Evolutionary conservation across 768 basidiomycete genomes (phyloP).

Genomic region (Boletus patriciae): DNA sequence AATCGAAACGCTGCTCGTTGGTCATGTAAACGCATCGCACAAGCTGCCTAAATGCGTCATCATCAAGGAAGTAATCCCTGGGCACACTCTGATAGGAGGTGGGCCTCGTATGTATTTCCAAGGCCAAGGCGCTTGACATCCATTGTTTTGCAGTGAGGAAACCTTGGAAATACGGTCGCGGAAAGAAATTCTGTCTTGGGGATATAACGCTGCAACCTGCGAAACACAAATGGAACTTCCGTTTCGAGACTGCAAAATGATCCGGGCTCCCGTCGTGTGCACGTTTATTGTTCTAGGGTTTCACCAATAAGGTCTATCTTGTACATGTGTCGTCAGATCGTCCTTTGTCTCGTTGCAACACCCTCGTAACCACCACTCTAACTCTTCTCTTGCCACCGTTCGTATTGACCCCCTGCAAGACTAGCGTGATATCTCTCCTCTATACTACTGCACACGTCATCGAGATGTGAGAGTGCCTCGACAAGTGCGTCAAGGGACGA

Average conservation of each 20-base stretch:
- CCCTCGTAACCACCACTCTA: constrained; percentile 24
- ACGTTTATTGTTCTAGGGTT: neutral
- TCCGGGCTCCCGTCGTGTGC: neutral
- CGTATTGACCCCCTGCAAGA: constrained; percentile 52
- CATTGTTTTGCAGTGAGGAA: constrained; percentile 20
- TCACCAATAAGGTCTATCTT: neutral
- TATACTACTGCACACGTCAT: constrained; percentile 69
- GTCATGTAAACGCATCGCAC: constrained; percentile 16
- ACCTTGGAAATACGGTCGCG: constrained; percentile 31
- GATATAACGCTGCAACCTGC: constrained; percentile 17
- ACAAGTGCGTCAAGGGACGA: constrained; percentile 83
- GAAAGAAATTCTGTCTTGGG: constrained; percentile 27
- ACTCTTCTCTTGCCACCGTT: constrained; percentile 70
- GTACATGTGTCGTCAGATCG: constrained; percentile 2
- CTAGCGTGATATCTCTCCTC: constrained; percentile 67
- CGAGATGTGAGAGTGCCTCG: constrained; percentile 73
- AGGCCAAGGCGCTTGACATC: neutral
- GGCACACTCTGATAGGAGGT: constrained; percentile 25
- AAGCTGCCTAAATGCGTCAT: constrained; percentile 18
- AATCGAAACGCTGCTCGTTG: constrained; percentile 26
- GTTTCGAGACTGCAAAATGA: constrained; percentile 13
- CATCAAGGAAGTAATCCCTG: constrained; percentile 10
- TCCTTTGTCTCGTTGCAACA: constrained; percentile 1
- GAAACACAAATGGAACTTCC: constrained; percentile 31
- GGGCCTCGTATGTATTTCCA: neutral